Evolutionary conservation across 495 filamentous ascomycete genomes (phyloP).

Genomic region (Cercophora samala): DNA sequence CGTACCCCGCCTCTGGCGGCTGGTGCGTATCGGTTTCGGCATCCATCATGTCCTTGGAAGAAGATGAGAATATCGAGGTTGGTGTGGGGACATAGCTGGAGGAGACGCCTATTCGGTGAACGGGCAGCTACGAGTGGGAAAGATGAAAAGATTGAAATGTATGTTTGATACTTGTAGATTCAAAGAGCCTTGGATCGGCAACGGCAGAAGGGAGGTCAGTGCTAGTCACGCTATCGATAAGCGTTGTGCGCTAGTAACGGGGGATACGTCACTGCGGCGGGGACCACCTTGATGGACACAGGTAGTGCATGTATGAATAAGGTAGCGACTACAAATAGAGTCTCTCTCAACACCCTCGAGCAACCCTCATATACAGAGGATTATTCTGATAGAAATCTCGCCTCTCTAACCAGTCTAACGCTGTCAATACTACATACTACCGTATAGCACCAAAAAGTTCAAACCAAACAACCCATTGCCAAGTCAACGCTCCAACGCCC

Average conservation of each 20-base stretch:
- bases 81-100: not conserved
- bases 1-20: conserved; percentile 5
- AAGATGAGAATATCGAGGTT: not conserved
- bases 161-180: not conserved
- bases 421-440: not conserved
- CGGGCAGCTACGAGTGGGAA: not conserved
- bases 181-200: not conserved
- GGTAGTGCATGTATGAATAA: too few species aligned
- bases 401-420: not conserved
- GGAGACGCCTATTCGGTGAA: not conserved
- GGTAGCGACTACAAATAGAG: too few species aligned
- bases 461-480: not conserved
- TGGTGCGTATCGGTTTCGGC: not conserved
- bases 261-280: not conserved
- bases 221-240: not conserved
- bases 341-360: not conserved
- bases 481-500: not conserved
- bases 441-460: not conserved
- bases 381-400: not conserved
- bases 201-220: not conserved
- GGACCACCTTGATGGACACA: not conserved
- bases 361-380: too few species aligned
- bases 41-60: conserved; percentile 7
- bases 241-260: not conserved
- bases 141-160: not conserved